phyloP scores from a whole-genome alignment of 768 basidiomycete genomes.

The Tylopilus rubrobrunneus region DNA sequence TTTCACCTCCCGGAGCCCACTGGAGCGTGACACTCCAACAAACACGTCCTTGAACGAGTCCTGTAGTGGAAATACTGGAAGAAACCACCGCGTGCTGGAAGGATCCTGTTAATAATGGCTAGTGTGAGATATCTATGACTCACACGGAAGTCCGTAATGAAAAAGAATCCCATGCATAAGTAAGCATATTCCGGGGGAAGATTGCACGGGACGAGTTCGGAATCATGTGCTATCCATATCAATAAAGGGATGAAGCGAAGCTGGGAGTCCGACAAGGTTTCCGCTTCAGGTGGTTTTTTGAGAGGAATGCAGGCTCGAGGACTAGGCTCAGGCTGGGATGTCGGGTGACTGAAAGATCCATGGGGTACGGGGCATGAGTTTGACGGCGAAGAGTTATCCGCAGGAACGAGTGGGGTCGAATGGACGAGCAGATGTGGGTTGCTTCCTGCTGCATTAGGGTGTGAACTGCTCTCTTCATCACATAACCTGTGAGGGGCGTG shows the following conservation, averaged over 20 bases:
- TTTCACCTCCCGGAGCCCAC: constrained; percentile 52
- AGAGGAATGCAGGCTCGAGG: constrained; percentile 15
- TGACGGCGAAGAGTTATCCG: not conserved
- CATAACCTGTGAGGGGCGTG: not conserved
- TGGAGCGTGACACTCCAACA: constrained; percentile 44
- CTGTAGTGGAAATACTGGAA: not conserved
- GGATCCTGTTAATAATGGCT: not conserved
- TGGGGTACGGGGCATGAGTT: not conserved
- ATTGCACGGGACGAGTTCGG: constrained; percentile 21
- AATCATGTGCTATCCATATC: constrained; percentile 36
- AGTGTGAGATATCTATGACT: constrained; percentile 4
- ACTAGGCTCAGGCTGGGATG: not conserved
- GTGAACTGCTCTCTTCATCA: not conserved
- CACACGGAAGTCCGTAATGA: constrained; percentile 39
- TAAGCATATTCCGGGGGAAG: constrained; percentile 39
- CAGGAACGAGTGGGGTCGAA: not conserved
- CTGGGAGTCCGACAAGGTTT: constrained; percentile 40
- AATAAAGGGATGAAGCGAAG: constrained; percentile 37
- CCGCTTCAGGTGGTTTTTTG: constrained; percentile 40
- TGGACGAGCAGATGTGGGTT: not conserved
- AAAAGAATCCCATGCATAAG: constrained; percentile 46
- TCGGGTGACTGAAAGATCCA: not conserved
- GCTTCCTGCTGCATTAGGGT: not conserved
- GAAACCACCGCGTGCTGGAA: constrained; percentile 15
- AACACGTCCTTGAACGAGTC: constrained; percentile 30